A percentile compares a stretch with the other conserved stretches of the same genome.
Conservation (phyloP, 345 rosid genomes). For the Clausena lansium region DNA sequence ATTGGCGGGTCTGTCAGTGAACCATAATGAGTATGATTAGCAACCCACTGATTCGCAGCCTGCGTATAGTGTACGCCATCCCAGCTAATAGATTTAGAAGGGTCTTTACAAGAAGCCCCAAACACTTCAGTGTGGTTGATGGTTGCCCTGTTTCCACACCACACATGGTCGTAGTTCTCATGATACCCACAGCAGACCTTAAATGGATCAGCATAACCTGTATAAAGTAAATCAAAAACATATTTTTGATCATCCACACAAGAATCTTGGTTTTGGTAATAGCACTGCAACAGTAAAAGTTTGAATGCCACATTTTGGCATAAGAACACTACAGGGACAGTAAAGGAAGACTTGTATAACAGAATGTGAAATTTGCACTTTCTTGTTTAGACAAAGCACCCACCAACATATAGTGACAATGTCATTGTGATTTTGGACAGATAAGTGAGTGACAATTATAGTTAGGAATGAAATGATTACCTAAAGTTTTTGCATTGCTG, state of each 20-base stretch:
- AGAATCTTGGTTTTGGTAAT: neutral
- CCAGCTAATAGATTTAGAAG: conserved; percentile 44
- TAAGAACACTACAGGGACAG: too few species aligned
- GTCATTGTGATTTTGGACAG: neutral
- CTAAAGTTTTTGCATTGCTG: conserved; percentile 55
- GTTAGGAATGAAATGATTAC: conserved; percentile 29
- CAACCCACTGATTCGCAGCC: conserved; percentile 69
- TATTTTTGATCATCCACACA: neutral
- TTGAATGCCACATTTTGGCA: neutral
- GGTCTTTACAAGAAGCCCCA: conserved; percentile 51
- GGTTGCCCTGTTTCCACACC: conserved; percentile 47
- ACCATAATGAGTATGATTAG: conserved; percentile 59
- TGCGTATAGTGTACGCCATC: conserved; percentile 60
- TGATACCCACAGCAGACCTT: conserved; percentile 65
- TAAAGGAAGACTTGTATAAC: neutral
- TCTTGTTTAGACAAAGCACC: neutral
- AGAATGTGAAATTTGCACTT: neutral
- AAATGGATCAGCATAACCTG: conserved; percentile 54
- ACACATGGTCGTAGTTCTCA: conserved; percentile 46
- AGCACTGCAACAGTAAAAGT: neutral
- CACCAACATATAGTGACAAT: neutral
- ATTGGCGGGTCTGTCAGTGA: conserved; percentile 58
- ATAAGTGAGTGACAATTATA: neutral
- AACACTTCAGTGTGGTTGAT: conserved; percentile 40
- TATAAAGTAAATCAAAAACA: neutral